Percentiles rank a stretch among this genome's conserved stretches.
These are phyloP conservation scores for Coprinellus micaceus DNA, from an alignment of 768 basidiomycete genomes.

Conservation along the genomic window DNA sequence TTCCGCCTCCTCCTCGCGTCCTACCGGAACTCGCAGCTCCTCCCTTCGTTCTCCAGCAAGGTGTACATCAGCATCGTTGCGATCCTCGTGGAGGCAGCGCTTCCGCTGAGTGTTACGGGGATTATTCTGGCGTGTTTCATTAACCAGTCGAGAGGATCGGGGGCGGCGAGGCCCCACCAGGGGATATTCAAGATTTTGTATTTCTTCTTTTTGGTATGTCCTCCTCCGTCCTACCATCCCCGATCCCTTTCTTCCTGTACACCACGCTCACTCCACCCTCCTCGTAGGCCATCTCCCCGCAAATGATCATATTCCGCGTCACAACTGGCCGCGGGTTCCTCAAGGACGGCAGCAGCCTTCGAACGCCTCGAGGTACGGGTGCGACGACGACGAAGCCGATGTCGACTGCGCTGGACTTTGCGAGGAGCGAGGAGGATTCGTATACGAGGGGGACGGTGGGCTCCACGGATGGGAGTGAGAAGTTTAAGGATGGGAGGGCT, in stretches of 20 bases:
- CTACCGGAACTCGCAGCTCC: constrained; percentile 2
- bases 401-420: background rate
- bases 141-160: constrained; percentile 1
- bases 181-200: constrained; percentile 8
- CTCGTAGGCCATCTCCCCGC: constrained; percentile 6
- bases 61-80: constrained; percentile 8
- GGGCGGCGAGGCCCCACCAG: constrained; percentile 7
- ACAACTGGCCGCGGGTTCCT: constrained; percentile 3
- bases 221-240: too few species aligned
- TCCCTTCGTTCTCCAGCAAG: constrained; percentile 2
- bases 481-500: too few species aligned
- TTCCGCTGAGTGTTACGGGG: constrained; percentile 2
- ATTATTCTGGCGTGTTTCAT: constrained; percentile 9
- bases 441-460: too few species aligned
- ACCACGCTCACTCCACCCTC: background rate
- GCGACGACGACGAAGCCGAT: background rate
- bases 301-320: constrained; percentile 11
- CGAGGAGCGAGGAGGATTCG: background rate
- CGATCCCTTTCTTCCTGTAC: too few species aligned
- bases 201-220: constrained; percentile 10
- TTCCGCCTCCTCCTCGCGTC: constrained; percentile 3
- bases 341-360: background rate
- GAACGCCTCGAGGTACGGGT: background rate
- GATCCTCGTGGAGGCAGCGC: constrained; percentile 8
- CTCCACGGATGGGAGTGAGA: too few species aligned